These are phyloP conservation scores for Ceratocystis ficicola DNA, from an alignment of 2,329 filamentous ascomycete genomes.

Conservation along the genomic window DNA sequence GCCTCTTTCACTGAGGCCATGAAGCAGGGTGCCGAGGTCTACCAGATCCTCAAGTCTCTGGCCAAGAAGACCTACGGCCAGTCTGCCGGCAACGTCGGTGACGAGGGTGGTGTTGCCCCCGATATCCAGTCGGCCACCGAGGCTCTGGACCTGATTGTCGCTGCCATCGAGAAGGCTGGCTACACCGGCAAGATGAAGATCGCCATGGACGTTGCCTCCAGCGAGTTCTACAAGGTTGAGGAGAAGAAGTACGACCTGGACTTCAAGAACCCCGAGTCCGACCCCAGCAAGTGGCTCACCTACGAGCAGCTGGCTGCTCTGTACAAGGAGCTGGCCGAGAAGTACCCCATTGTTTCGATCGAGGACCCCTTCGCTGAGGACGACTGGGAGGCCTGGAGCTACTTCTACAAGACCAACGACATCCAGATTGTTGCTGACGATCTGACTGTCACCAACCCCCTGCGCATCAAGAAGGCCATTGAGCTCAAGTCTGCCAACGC, in stretches of 20 bases:
- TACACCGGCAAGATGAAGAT: constrained; percentile 96
- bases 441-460: constrained; percentile 96
- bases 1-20: constrained; percentile 90
- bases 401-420: constrained; percentile 98
- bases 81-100: constrained; percentile 96
- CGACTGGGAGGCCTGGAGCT: constrained; percentile 99
- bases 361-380: constrained; percentile 99
- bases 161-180: constrained; percentile 85
- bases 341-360: constrained; percentile 98
- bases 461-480: constrained; percentile 99
- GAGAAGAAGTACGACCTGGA: constrained; percentile 99
- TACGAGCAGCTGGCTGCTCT: constrained; percentile 92
- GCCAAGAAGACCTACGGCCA: constrained; percentile 99
- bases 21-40: constrained; percentile 92
- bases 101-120: constrained; percentile 98
- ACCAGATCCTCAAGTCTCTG: constrained; percentile 91
- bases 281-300: constrained; percentile 93
- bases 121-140: constrained; percentile 97
- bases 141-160: constrained; percentile 90
- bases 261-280: constrained; percentile 99
- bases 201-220: constrained; percentile 97
- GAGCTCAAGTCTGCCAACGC: constrained; percentile 98
- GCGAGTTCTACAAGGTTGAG: constrained; percentile 97
- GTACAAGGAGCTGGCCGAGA: constrained; percentile 76
- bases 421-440: constrained; percentile 99